phyloP scores from a whole-genome alignment of 495 filamentous ascomycete species.

The Pseudevernia furfuracea region DNA sequence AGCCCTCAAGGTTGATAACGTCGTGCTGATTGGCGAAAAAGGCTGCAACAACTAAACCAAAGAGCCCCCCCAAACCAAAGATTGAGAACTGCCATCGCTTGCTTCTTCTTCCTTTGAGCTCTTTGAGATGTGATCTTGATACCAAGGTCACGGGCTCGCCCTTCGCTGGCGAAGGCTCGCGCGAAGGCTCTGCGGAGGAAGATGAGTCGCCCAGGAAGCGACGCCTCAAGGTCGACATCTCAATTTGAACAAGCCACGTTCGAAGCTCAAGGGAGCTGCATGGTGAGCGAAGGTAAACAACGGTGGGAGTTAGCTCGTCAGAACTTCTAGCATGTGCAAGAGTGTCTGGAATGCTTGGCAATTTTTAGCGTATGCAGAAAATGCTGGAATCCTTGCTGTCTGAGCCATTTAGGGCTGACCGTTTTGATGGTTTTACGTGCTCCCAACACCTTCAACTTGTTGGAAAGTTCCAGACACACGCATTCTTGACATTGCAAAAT shows the following conservation, averaged over 20 bases:
- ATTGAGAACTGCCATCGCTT: slow-evolving; percentile 72
- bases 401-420: not conserved
- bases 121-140: slow-evolving; percentile 30
- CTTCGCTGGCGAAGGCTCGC: slow-evolving; percentile 40
- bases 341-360: too few species aligned
- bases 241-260: slow-evolving; percentile 4
- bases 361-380: too few species aligned
- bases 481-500: slow-evolving; percentile 6
- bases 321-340: too few species aligned
- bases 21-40: slow-evolving; percentile 82
- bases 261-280: not conserved
- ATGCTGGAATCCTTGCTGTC: too few species aligned
- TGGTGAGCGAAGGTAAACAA: not conserved
- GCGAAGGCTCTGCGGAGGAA: slow-evolving; percentile 24
- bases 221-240: slow-evolving; percentile 41
- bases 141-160: slow-evolving; percentile 34
- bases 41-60: slow-evolving; percentile 71
- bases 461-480: not conserved
- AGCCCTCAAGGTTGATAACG: slow-evolving; percentile 69
- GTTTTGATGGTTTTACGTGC: not conserved
- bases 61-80: slow-evolving; percentile 74
- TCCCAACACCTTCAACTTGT: not conserved
- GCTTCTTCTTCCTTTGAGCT: slow-evolving; percentile 30
- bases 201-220: slow-evolving; percentile 32
- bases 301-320: not conserved